Evolutionary conservation across 2,329 filamentous ascomycete genomes (phyloP), one percentile per base, ranked within the genome.

Genomic region (Ceratocystis destructans): DNA sequence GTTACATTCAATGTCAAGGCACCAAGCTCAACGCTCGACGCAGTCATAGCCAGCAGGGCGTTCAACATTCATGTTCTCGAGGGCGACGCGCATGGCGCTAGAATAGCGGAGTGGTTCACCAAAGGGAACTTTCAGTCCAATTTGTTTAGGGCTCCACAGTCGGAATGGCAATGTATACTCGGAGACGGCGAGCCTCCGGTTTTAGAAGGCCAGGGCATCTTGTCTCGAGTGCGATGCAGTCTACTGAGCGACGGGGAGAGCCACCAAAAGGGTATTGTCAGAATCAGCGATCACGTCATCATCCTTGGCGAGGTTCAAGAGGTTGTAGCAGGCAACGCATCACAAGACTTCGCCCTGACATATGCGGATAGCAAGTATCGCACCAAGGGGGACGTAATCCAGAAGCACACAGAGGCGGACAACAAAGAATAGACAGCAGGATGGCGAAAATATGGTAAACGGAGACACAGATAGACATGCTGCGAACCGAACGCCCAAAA

Each of bases 11-110:
- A 85, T 73, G 77, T 85, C 62, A 77, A 78, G 28, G 76, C 79
- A 33, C 82, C 82, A 22, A 83, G 81, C 71, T 78, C 80, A 12
- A 84, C 82, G 12, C 75, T 82, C 28, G 77, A 81, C 67, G 82
- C 82, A 7, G 77, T 85, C 25, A 68, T 71, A 17, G 72, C 71
- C 15, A 78, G 75, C 55, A 70, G 77, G 0, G 71, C 70, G 15
- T 84, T 85, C 71, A 83, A 83, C 67, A 76, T 84, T 15, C 83
- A 85, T 68, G 71, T 85, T 5, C 77, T 85, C 0, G 73, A 76
- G 0, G 79, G 78, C 4, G 78, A 81, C 48, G 73, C 72, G 4
- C 70, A 72, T 0, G 83, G 82, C 10, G 82, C 79, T 5, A 71
- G 72, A 5, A 74, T 84, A 2, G 82, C 83, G 0, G 77, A 80